Evolutionary conservation across 2,329 filamentous ascomycete genomes (phyloP), one percentile per base, ranked within the genome.

Genomic region (Aurifilum marmelostoma): DNA sequence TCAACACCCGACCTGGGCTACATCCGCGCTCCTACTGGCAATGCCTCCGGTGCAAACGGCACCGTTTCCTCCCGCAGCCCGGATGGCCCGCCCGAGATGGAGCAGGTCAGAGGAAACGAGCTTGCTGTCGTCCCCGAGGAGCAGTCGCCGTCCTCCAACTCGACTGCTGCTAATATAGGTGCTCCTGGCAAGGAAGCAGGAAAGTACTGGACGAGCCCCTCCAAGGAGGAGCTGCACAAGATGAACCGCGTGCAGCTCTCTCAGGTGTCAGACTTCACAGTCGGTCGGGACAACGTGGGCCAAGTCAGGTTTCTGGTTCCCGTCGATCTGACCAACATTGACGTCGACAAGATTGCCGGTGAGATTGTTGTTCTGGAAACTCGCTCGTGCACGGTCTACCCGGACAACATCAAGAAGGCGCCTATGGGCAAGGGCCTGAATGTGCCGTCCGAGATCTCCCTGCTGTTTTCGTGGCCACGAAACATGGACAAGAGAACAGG

Each of bases 381-480:
- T 63, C 92, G 96, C 47, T 91, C 91, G 11, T 93, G 93, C 32
- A 97, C 95, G 0, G 96, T 98, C 9, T 99, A 99, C 76, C 91
- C 88, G 5, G 87, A 91, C 59, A 84, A 89, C 54, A 85, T 87
- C 6, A 89, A 89, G 76, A 99, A 97, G 80, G 94, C 96, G 21
- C 87, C 91, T 0, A 86, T 90, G 69, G 96, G 97, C 69, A 93
- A 94, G 76, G 95, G 93, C 7, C 85, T 99, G 72, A 99, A 99
- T 75, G 93, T 97, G 9, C 94, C 94, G 3, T 93, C 96, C 0
- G 89, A 88, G 50, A 94, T 99, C 72, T 88, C 87, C n/a, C 86
- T 99, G 14, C 91, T 96, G 77, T 95, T 98, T 77, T 97, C 94
- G 0, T 98, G 93, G 91, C 96, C 96, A 39, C 91, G 95, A 68